Evolutionary conservation across 192 early-diverging fungal species (phyloP).

Genomic region (Gonapodya sp.): DNA sequence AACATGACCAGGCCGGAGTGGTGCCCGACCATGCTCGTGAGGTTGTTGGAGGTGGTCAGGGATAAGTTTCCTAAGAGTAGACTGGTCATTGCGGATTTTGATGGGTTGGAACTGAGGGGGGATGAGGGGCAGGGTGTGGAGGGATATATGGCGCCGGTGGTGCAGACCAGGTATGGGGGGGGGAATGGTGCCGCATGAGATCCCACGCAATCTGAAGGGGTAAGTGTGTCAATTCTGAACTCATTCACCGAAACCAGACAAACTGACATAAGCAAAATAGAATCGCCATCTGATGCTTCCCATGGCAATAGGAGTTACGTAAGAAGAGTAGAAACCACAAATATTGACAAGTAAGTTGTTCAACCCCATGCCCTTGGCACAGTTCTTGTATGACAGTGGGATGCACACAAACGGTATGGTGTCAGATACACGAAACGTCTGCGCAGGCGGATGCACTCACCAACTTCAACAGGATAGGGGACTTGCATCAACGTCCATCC

Average conservation of each 20-base stretch:
- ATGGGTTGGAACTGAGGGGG: constrained; percentile 61
- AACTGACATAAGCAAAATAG: constrained; percentile 1
- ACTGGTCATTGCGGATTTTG: constrained; percentile 85
- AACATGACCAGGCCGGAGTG: constrained; percentile 82
- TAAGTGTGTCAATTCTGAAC: neutral
- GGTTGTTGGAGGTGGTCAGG: constrained; percentile 65
- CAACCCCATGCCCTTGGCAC: constrained; percentile 39
- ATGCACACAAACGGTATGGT: too few species aligned
- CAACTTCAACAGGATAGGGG: constrained; percentile 33
- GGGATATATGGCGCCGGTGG: constrained; percentile 81
- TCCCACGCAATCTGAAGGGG: constrained; percentile 18
- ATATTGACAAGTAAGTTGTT: constrained; percentile 29
- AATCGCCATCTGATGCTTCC: constrained; percentile 19
- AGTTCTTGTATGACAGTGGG: constrained; percentile 22
- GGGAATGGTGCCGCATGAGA: constrained; percentile 68
- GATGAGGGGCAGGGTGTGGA: constrained; percentile 74
- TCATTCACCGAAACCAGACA: neutral
- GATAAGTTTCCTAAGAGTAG: constrained; percentile 76
- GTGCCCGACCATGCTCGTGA: constrained; percentile 73
- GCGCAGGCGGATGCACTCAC: neutral
- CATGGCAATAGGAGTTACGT: constrained; percentile 13
- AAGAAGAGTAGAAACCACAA: constrained; percentile 20
- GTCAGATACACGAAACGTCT: too few species aligned
- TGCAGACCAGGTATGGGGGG: constrained; percentile 86
- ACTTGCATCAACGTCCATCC: constrained; percentile 36